Percentiles rank a stretch among this genome's conserved stretches.
These are phyloP conservation scores for Penicillium coffeae DNA, from an alignment of 495 filamentous ascomycete species.

Conservation along the genomic window DNA sequence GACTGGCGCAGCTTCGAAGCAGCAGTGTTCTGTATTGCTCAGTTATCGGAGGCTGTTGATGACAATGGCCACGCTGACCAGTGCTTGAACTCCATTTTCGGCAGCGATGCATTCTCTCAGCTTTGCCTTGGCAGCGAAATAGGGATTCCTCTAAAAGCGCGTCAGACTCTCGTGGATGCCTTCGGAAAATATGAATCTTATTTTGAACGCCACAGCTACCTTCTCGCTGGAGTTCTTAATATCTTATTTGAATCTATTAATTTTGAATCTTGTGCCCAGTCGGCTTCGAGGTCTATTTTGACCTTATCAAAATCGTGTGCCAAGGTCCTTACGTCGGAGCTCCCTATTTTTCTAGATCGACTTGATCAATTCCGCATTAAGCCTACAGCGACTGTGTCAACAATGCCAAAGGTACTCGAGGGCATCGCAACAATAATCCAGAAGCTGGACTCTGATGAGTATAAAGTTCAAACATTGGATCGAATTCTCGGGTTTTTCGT, in stretches of 20 bases:
- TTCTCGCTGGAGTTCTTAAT: slow-evolving; percentile 71
- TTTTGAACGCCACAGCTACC: slow-evolving; percentile 68
- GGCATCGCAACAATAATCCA: slow-evolving; percentile 84
- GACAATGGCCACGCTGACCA: slow-evolving; percentile 63
- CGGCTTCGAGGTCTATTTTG: slow-evolving; percentile 77
- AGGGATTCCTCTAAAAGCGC: slow-evolving; percentile 60
- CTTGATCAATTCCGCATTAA: slow-evolving; percentile 62
- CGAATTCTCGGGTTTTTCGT: slow-evolving; percentile 61
- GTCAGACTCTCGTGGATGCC: slow-evolving; percentile 71
- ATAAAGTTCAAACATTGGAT: slow-evolving; percentile 58
- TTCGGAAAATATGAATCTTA: slow-evolving; percentile 78
- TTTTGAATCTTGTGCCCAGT: slow-evolving; percentile 58
- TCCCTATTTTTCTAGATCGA: slow-evolving; percentile 72
- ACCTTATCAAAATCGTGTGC: slow-evolving; percentile 80
- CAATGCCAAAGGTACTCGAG: slow-evolving; percentile 77
- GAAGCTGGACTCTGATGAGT: slow-evolving; percentile 60
- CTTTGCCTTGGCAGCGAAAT: slow-evolving; percentile 50
- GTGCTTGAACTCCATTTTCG: slow-evolving; percentile 71
- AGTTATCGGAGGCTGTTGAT: slow-evolving; percentile 69
- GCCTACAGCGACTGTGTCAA: slow-evolving; percentile 59
- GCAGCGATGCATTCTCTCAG: slow-evolving; percentile 47
- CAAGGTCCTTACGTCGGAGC: slow-evolving; percentile 61
- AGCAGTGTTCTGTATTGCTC: slow-evolving; percentile 71
- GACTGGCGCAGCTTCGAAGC: slow-evolving; percentile 80
- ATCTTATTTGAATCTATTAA: slow-evolving; percentile 76